Base-by-base conservation (phyloP, 2,329 filamentous ascomycete species). In the Sordariomycetes sp. region DNA sequence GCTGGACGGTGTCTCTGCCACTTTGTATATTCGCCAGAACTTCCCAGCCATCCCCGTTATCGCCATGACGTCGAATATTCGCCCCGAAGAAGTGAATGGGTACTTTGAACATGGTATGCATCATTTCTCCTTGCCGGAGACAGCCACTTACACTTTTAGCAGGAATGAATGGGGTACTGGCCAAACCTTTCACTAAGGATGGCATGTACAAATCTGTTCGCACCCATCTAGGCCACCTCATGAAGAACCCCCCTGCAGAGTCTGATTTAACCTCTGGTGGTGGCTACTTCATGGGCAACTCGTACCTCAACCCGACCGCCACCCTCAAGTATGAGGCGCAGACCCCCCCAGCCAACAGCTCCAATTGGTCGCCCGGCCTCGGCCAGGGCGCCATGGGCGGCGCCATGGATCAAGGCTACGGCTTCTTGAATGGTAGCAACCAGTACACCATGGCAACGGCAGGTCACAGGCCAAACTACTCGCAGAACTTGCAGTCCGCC, bases 61-160 rank as follows among this genome's bases (percentile, higher is more conserved):
- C 38, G 92, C 92, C 30, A 96, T 98, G 92, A 98, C 92, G 4
- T 95, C 90, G 4, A 98, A 96, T 53, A 96, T 98, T 43, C 77
- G 92, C 43, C 88, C 86, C 40, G 90, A 95, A 49, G 92, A 98
- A 54, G 93, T 96, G 41, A 85, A 90, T 35, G 88, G 93, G 63
- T 98, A 98, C 55, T 96, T 95, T 63, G 81, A 90, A 49, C 88
- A 94, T 62, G 92, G 88, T 92, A 72, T 66, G 81, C 58, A 15
- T 17, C 2, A 14, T 7, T 26, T 10, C 17, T 12, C 11, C 4
- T 15, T 28, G 6, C 17, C 30, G 12, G 17, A 5, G 30, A 10
- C 28, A 6, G 8, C 14, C 14, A 9, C 28, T 16, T n/a, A n/a
- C n/a, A 14, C 5, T 18, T 4, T n/a, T 26, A n/a, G 3, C 26